Conservation (phyloP, 352 stramenopile genomes). For the Globisporangium mamillatum region DNA sequence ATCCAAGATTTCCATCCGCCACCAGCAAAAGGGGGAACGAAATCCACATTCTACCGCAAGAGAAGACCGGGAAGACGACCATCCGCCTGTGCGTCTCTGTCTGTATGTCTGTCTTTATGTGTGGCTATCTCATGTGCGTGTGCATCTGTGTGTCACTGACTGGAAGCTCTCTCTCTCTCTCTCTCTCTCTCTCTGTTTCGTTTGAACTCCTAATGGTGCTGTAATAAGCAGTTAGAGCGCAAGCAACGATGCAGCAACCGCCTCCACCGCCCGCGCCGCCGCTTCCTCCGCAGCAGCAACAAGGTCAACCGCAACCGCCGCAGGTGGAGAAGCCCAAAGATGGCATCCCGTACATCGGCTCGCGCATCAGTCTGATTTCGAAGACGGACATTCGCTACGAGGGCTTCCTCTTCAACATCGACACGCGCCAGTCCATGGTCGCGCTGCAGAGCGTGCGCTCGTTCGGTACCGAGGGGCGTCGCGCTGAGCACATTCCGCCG, state of each 20-base stretch:
- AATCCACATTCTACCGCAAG: not conserved
- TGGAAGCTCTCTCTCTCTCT: not conserved
- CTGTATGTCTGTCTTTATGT: not conserved
- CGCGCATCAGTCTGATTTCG: constrained; percentile 79
- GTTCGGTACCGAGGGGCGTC: constrained; percentile 81
- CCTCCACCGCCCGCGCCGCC: constrained; percentile 17
- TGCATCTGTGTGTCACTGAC: not conserved
- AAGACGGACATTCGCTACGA: constrained; percentile 89
- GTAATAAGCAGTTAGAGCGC: not conserved
- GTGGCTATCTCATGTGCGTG: not conserved
- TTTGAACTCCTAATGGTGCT: not conserved
- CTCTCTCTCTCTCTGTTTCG: not conserved
- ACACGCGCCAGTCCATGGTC: constrained; percentile 81
- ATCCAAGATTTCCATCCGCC: not conserved
- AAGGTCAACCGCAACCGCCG: constrained; percentile 2
- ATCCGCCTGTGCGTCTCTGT: not conserved
- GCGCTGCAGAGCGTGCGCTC: constrained; percentile 78
- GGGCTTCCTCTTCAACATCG: constrained; percentile 85
- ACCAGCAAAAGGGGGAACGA: not conserved
- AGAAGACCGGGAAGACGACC: not conserved
- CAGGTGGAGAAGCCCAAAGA: constrained; percentile 27
- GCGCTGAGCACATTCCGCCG: constrained; percentile 63
- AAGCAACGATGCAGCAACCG: constrained; percentile 4
- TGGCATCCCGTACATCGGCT: constrained; percentile 81
- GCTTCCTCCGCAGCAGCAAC: constrained; percentile 9